Evolutionary conservation across 2,329 filamentous ascomycete species (phyloP), one percentile per base, ranked within the genome.

Genomic region (Cladosporium sp.): DNA sequence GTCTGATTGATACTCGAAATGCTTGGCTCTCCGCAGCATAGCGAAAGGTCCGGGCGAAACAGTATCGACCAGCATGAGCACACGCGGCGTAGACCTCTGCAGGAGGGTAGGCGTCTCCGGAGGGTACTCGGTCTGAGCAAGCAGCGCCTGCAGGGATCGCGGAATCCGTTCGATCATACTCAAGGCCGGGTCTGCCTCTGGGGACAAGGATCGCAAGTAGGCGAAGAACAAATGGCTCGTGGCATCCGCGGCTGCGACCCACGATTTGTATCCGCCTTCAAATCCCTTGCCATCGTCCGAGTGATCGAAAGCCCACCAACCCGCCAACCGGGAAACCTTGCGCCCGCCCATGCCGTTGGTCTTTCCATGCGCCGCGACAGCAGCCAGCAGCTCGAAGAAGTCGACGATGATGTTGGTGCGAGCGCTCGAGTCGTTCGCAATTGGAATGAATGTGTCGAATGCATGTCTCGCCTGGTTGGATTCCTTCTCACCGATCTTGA

Each of bases 301-400:
- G 60, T 95, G 89, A 65, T 96, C 92, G 68, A 98, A 98, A 1
- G 92, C 90, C 93, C 93, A 98, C 93, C 93, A 98, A 43, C 91
- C 90, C 38, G 92, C 93, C 79, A 95, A 89, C 60, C 93, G 83
- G 9, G 93, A 97, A 51, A 98, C 79, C 70, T 97, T 97, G 58
- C 91, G 84, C 22, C 93, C 93, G 56, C 90, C 89, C 58, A 98
- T 82, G 41, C 93, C 93, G 68, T 98, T 98, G 51, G 77, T 83
- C 74, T 97, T 97, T 60, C 89, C 89, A 64, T 96, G 89, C 11
- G 93, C 93, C 33, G 93, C 91, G 61, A 96, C 83, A 7, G 92
- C 89, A 3, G 92, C 84, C 42, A 98, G 74, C 0, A 98, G 82
- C 63, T 97, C 92, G 71, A 97, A 98, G 72, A 95, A 97, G 72